Evolutionary conservation across 2,329 filamentous ascomycete genomes (phyloP).

Genomic region (Colletotrichum kahawae): DNA sequence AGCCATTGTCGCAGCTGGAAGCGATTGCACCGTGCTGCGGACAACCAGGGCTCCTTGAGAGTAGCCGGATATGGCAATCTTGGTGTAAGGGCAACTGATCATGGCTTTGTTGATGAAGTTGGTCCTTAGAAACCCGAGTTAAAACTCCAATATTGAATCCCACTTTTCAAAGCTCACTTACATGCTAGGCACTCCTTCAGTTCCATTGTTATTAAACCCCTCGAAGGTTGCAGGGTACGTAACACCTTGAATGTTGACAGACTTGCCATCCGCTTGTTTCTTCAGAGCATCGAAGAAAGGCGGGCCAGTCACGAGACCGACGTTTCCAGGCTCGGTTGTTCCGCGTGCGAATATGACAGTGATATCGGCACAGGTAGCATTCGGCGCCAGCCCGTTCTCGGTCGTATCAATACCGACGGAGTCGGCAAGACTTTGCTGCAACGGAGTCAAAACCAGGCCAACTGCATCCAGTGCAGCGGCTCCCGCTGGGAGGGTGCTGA

Average conservation of each 20-base stretch:
- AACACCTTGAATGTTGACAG: slow-evolving; percentile 29
- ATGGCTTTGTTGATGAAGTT: slow-evolving; percentile 32
- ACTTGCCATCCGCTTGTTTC: slow-evolving; percentile 3
- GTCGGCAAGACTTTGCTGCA: slow-evolving; percentile 18
- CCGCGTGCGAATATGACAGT: slow-evolving; percentile 34
- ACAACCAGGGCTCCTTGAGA: slow-evolving; percentile 33
- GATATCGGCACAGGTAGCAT: slow-evolving; percentile 28
- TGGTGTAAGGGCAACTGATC: slow-evolving; percentile 27
- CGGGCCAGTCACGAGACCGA: slow-evolving; percentile 30
- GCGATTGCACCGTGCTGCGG: slow-evolving; percentile 27
- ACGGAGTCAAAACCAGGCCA: background rate
- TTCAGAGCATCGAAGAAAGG: slow-evolving; percentile 27
- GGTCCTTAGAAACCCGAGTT: slow-evolving; percentile 32
- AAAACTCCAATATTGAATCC: fast-evolving
- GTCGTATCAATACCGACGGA: slow-evolving; percentile 20
- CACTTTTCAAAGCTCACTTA: slow-evolving; percentile 4
- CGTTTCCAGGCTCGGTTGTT: slow-evolving; percentile 33
- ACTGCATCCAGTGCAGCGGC: slow-evolving; percentile 8
- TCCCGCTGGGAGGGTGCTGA: slow-evolving; percentile 7
- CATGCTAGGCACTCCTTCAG: slow-evolving; percentile 26
- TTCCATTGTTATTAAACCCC: slow-evolving; percentile 28
- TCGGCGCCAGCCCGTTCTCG: slow-evolving; percentile 9
- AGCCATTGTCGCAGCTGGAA: slow-evolving; percentile 26
- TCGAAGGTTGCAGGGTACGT: slow-evolving; percentile 31
- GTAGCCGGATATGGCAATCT: slow-evolving; percentile 30